Conservation (phyloP, 1,139 yeast genomes). For the Meyerozyma sp. region DNA sequence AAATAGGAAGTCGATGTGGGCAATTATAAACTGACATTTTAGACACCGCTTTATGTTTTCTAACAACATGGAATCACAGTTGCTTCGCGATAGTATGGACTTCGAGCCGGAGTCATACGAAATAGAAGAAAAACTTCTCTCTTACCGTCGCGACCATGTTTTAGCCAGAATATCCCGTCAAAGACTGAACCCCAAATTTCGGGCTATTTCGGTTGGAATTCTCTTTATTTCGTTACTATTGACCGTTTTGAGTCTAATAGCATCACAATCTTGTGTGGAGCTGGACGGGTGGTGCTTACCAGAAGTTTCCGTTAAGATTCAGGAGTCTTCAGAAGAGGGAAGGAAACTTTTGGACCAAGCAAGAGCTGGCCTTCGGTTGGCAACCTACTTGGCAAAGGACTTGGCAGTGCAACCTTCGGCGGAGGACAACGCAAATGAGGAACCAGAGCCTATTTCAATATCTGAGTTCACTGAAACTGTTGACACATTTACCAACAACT, state of each 20-base stretch:
- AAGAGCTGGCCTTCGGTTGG: slow-evolving; percentile 45
- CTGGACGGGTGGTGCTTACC: slow-evolving; percentile 31
- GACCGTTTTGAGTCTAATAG: slow-evolving; percentile 6
- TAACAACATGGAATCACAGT: neutral
- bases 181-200: slow-evolving; percentile 1
- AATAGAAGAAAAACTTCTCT: neutral
- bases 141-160: neutral
- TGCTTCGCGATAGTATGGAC: neutral
- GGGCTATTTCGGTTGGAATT: neutral
- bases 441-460: slow-evolving; percentile 8
- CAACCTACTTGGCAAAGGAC: slow-evolving; percentile 55
- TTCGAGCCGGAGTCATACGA: neutral
- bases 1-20: neutral
- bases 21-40: neutral
- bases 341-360: slow-evolving; percentile 32
- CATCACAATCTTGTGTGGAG: slow-evolving; percentile 10
- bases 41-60: neutral
- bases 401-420: slow-evolving; percentile 28
- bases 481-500: slow-evolving; percentile 41
- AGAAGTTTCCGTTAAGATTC: slow-evolving; percentile 36
- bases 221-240: slow-evolving; percentile 7
- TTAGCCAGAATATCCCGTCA: neutral
- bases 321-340: slow-evolving; percentile 31
- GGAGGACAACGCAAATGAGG: slow-evolving; percentile 14
- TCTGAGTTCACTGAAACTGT: slow-evolving; percentile 17